phyloP scores from a whole-genome alignment of 2,329 filamentous ascomycete species.

The Monilinia laxa region DNA sequence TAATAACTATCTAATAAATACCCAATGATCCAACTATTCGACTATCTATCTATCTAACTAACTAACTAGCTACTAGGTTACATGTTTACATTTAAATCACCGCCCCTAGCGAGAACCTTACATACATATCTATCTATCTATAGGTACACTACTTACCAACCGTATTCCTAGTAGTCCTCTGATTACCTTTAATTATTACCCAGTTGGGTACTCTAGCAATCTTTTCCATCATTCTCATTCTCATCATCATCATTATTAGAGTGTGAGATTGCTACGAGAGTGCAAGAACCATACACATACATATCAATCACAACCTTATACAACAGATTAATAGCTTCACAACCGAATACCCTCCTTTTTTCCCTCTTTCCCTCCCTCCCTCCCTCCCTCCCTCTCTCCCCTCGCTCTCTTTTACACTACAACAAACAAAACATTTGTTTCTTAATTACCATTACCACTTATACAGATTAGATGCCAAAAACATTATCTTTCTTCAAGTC shows the following conservation, averaged over 20 bases:
- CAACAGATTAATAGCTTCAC: conserved; percentile 1
- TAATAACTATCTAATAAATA: too few species aligned
- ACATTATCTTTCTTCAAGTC: conserved; percentile 30
- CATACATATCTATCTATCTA: background rate
- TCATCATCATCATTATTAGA: too few species aligned
- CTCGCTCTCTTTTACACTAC: conserved; percentile 10
- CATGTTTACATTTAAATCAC: conserved; percentile 4
- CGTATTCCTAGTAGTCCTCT: background rate
- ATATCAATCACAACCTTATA: conserved; percentile 12
- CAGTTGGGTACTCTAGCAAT: too few species aligned
- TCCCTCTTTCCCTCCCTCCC: too few species aligned
- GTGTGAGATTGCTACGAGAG: too few species aligned
- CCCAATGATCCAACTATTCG: background rate
- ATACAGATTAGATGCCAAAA: conserved; percentile 37
- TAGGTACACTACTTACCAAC: background rate
- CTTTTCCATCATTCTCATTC: too few species aligned
- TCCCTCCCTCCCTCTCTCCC: too few species aligned
- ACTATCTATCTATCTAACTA: background rate
- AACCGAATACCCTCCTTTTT: conserved; percentile 2
- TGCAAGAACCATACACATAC: background rate
- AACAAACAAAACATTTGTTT: conserved; percentile 28
- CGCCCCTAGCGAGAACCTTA: conserved; percentile 24
- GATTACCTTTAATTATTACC: background rate
- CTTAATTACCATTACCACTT: conserved; percentile 24
- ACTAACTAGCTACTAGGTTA: background rate